Conservation (phyloP, 352 stramenopile genomes). For the Salisapilia sapeloensis region DNA sequence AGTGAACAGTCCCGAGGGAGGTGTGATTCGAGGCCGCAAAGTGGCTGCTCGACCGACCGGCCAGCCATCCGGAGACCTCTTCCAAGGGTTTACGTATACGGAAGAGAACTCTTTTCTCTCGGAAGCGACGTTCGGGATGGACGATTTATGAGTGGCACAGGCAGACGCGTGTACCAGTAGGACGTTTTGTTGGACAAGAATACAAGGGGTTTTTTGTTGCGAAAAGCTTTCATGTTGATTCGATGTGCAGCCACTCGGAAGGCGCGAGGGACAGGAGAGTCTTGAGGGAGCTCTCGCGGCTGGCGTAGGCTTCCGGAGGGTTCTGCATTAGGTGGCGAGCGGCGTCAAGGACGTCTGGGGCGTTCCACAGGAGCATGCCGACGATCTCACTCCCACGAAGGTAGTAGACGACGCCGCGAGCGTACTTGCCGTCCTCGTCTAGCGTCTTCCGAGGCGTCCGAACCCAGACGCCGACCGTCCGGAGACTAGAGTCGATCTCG, state of each 20-base stretch:
- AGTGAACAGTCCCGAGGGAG: conserved; percentile 83
- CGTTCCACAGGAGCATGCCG: conserved; percentile 84
- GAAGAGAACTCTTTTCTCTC: too few species aligned
- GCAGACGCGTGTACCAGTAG: too few species aligned
- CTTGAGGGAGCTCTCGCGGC: conserved; percentile 58
- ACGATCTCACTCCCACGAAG: conserved; percentile 81
- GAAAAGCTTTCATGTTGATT: conserved; percentile 17
- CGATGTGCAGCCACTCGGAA: conserved; percentile 75
- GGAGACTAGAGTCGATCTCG: conserved; percentile 62
- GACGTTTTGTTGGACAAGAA: too few species aligned
- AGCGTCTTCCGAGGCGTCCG: conserved; percentile 13
- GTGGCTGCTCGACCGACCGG: conserved; percentile 19
- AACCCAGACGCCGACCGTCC: conserved; percentile 75
- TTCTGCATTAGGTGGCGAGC: conserved; percentile 70
- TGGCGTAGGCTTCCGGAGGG: conserved; percentile 49
- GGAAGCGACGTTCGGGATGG: too few species aligned
- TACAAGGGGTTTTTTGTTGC: too few species aligned
- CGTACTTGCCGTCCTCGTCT: conserved; percentile 26
- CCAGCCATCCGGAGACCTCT: conserved; percentile 34
- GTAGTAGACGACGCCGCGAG: conserved; percentile 85
- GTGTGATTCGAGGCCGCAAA: conserved; percentile 29
- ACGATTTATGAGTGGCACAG: too few species aligned
- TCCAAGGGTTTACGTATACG: conserved; percentile 78
- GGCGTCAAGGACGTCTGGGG: conserved; percentile 67
- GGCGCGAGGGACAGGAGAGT: conserved; percentile 73